Percentiles rank a stretch among this genome's conserved stretches.
Evolutionary conservation across 495 filamentous ascomycete species (phyloP).

Genomic region (Patellaria atrata): DNA sequence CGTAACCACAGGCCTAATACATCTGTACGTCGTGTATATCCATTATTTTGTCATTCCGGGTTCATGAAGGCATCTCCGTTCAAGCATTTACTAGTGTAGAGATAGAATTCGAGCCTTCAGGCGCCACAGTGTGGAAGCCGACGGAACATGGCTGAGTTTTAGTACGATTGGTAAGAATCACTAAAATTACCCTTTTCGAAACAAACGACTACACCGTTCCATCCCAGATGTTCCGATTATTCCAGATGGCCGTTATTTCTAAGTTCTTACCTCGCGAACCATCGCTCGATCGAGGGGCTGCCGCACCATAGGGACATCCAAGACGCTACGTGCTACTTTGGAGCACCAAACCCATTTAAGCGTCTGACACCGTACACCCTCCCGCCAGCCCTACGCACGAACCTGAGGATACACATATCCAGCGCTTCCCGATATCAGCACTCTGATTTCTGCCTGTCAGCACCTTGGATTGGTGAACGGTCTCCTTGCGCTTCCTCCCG

Average conservation of each 20-base stretch:
- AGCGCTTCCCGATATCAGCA: slow-evolving; percentile 18
- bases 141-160: neutral
- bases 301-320: too few relatives aligned
- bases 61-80: too few relatives aligned
- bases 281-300: too few relatives aligned
- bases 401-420: slow-evolving; percentile 8
- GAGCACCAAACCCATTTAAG: slow-evolving; percentile 9
- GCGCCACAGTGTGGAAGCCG: neutral
- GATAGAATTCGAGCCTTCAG: neutral
- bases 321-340: too few relatives aligned
- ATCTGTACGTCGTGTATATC: too few relatives aligned
- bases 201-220: neutral
- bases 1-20: too few relatives aligned
- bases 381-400: slow-evolving; percentile 20
- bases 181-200: slow-evolving; percentile 16
- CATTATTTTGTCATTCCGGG: too few relatives aligned
- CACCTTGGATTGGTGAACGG: too few relatives aligned
- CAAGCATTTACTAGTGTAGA: neutral
- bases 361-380: slow-evolving; percentile 13
- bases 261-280: neutral
- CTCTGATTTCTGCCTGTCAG: too few relatives aligned
- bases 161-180: slow-evolving; percentile 11
- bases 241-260: neutral
- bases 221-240: neutral
- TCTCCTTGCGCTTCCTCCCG: too few relatives aligned